Conservation (phyloP, 2,329 filamentous ascomycete species). For the Phialocephala sp. region DNA sequence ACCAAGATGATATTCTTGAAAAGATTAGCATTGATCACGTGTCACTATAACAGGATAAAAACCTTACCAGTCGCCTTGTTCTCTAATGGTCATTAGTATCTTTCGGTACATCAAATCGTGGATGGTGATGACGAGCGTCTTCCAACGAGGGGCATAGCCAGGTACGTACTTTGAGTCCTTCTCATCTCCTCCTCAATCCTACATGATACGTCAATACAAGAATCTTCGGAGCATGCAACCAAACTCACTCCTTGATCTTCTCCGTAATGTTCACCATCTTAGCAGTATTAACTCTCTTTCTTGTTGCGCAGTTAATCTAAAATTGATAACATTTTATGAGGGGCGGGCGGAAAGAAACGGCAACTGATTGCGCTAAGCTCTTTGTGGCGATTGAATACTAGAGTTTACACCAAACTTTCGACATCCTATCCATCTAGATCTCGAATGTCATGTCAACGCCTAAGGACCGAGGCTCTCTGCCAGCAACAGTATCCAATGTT, state of each 20-base stretch:
- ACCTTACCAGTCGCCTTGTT: slow-evolving; percentile 96
- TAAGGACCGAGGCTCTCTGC: not conserved
- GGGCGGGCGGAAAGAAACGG: not conserved
- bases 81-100: slow-evolving; percentile 59
- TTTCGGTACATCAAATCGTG: not conserved
- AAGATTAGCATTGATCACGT: slow-evolving; percentile 43
- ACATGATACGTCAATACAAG: slow-evolving; percentile 28
- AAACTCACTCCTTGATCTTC: slow-evolving; percentile 95
- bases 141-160: slow-evolving; percentile 14
- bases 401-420: not conserved
- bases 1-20: slow-evolving; percentile 93
- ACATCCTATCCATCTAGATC: not conserved
- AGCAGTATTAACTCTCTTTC: slow-evolving; percentile 32
- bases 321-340: slow-evolving; percentile 4
- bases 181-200: slow-evolving; percentile 99
- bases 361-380: not conserved
- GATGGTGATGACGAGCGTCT: not conserved
- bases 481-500: not conserved
- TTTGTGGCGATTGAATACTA: not conserved
- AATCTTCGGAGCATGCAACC: slow-evolving; percentile 10
- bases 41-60: slow-evolving; percentile 1
- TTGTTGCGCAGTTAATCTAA: not conserved
- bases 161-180: slow-evolving; percentile 87
- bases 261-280: slow-evolving; percentile 99
- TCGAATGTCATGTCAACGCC: not conserved